A percentile compares a stretch with the other conserved stretches of the same genome.
Evolutionary conservation across 192 early-diverging fungal genomes (phyloP).

Genomic region (Cladochytrium replicatum): DNA sequence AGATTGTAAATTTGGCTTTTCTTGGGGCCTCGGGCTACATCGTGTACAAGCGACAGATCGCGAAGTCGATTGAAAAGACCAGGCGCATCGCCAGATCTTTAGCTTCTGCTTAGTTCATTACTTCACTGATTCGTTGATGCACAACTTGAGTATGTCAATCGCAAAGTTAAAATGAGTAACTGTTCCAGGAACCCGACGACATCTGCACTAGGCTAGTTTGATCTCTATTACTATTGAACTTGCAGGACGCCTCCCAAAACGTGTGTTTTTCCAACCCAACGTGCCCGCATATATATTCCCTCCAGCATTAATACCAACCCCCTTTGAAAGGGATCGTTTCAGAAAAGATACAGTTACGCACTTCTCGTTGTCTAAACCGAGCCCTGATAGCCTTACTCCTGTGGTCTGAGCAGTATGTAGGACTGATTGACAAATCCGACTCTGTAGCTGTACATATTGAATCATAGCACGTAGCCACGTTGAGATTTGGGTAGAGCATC

Average conservation of each 20-base stretch:
- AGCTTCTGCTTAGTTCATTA: too few relatives aligned
- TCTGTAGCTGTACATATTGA: conserved; percentile 87
- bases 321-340: conserved; percentile 11
- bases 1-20: too few relatives aligned
- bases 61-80: too few relatives aligned
- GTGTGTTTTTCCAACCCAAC: conserved; percentile 60
- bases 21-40: too few relatives aligned
- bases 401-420: conserved; percentile 61
- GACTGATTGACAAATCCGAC: conserved; percentile 77
- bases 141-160: too few relatives aligned
- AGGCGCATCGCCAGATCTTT: too few relatives aligned
- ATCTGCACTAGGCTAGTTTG: conserved; percentile 17
- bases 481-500: conserved; percentile 51
- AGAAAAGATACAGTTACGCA: neutral
- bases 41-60: too few relatives aligned
- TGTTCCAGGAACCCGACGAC: too few relatives aligned
- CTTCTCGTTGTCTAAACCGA: conserved; percentile 36
- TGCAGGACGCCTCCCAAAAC: conserved; percentile 29
- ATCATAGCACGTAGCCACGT: conserved; percentile 74
- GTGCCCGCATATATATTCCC: conserved; percentile 48
- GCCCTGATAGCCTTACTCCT: conserved; percentile 45
- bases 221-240: conserved; percentile 27
- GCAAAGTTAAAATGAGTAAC: too few relatives aligned
- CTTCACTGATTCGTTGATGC: too few relatives aligned
- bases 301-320: conserved; percentile 67